phyloP scores from a whole-genome alignment of 2,329 filamentous ascomycete genomes.

The Aspergillus awamori region DNA sequence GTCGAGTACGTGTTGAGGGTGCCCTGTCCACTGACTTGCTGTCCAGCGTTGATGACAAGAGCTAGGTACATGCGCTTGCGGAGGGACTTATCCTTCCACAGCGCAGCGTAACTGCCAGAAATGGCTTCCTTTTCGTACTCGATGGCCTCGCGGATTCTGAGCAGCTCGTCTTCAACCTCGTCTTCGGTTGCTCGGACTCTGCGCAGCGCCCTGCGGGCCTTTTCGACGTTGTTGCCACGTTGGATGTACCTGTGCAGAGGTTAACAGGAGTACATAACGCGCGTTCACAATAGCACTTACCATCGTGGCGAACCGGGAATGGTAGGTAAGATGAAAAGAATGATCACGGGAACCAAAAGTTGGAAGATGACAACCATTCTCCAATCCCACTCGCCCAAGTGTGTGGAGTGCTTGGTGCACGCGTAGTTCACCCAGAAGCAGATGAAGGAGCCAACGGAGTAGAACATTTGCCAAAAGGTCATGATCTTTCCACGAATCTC shows the following conservation, averaged over 20 bases:
- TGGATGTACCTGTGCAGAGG: constrained; percentile 51
- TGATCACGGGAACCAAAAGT: constrained; percentile 65
- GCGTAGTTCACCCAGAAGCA: constrained; percentile 69
- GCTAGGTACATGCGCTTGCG: constrained; percentile 68
- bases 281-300: constrained; percentile 32
- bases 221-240: constrained; percentile 61
- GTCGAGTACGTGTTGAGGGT: constrained; percentile 73
- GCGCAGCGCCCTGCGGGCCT: constrained; percentile 61
- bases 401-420: constrained; percentile 57
- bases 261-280: neutral
- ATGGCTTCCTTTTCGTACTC: constrained; percentile 73
- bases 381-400: constrained; percentile 73
- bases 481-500: constrained; percentile 69
- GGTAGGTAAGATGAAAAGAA: constrained; percentile 65
- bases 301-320: constrained; percentile 71
- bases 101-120: constrained; percentile 62
- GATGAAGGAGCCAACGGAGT: constrained; percentile 66
- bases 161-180: constrained; percentile 68
- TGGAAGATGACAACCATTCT: constrained; percentile 74
- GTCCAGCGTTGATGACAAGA: constrained; percentile 68
- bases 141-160: constrained; percentile 67
- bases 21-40: constrained; percentile 73
- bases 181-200: constrained; percentile 65
- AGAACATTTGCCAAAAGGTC: constrained; percentile 72
- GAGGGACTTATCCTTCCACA: constrained; percentile 71